Evolutionary conservation across 331 rosid species (phyloP).

Genomic region (Malus hybrid): DNA sequence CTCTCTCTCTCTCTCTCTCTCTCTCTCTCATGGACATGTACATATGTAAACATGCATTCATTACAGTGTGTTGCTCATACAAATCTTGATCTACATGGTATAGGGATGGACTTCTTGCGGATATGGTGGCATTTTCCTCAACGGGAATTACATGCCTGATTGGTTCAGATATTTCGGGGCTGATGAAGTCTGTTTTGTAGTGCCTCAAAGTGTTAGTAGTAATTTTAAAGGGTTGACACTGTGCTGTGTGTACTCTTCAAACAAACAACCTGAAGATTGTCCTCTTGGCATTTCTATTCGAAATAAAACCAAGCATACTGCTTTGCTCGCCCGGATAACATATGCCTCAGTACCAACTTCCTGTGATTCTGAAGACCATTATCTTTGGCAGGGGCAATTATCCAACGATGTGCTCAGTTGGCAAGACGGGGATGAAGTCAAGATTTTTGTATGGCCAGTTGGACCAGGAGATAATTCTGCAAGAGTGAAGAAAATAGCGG

Average conservation of each 20-base stretch:
- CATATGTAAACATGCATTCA: no score
- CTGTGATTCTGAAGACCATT: neutral
- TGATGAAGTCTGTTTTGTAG: neutral
- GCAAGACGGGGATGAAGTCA: neutral
- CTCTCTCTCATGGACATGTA: no score
- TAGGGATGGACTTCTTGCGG: no score
- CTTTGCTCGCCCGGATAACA: neutral
- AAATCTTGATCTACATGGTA: no score
- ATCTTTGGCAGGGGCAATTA: neutral
- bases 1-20: no score
- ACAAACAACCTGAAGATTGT: neutral
- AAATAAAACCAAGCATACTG: neutral
- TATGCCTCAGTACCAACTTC: neutral
- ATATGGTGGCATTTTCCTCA: no score
- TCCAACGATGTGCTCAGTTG: neutral
- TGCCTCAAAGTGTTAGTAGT: neutral
- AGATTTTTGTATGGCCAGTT: neutral
- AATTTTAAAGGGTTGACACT: neutral
- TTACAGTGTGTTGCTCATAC: no score
- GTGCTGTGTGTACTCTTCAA: neutral
- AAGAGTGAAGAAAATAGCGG: neutral
- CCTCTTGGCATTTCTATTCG: neutral
- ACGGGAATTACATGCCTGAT: neutral
- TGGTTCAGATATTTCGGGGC: neutral
- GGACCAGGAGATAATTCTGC: neutral